Base-by-base conservation (phyloP, 2,329 filamentous ascomycete genomes). In the Sporothrix sp. region DNA sequence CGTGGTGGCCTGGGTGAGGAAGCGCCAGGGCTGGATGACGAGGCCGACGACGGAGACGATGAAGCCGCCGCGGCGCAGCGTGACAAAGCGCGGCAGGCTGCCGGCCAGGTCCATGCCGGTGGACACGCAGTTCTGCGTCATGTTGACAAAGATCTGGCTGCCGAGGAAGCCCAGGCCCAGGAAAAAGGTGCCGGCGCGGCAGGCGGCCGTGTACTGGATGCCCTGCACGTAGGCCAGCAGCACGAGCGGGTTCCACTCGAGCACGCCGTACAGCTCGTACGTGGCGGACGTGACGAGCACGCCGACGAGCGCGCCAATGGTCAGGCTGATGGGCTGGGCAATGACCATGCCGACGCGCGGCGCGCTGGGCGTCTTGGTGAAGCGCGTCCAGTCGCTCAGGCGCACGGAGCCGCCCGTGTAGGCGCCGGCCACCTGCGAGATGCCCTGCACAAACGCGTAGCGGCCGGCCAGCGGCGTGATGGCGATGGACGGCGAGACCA, bases 41-140 rank as follows among this genome's bases (percentile, higher is more conserved):
- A 73, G 68, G 14, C 66, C 68, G 6, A 76, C 61, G 2, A 74
- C 56, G 0, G 69, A 65, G 4, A 67, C 70, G 33, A 79, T 62
- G 54, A 73, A 73, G 2, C 68, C 68, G 1, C 77, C 77, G 2
- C 77, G 69, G 5, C 74, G 64, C 52, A 79, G 78, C 58, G 76
- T 77, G 61, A 80, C 70, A 53, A 71, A 78, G 27, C 65, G 66
- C 0, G 75, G 74, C 52, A 71, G 71, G 0, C 78, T 61, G 1
- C 70, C 73, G 0, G 75, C 69, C 50, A 79, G 63, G 57, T 80
- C 78, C 66, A 79, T 77, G 7, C 76, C 76, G 2, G 68, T 66
- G 0, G 70, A 70, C 55, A 75, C 68, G 1, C 67, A 67, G 56
- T 77, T 78, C 46, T 71, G 64, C 23, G 73, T 65, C 13, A 66